Evolutionary conservation across 768 basidiomycete genomes (phyloP), one percentile per base, ranked within the genome.

Genomic region (Nidularia pulvinata): DNA sequence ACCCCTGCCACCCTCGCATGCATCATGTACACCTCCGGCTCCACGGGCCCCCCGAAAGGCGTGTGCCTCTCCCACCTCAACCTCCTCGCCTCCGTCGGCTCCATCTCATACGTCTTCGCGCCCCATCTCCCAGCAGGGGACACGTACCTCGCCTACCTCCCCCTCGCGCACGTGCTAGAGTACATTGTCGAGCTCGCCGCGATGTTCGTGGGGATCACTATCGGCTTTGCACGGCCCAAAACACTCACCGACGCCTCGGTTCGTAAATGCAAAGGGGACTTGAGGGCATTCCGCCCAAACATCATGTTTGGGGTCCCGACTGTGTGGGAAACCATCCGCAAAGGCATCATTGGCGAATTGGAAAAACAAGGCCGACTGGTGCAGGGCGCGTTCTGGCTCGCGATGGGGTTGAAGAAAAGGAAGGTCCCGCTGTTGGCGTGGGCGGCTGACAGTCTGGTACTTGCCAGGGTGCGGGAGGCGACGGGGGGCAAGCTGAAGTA

Each of bases 291-390:
- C 77, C 73, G 78, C 43, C 96, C 96, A 5, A 80, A 86, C n/a
- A 86, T 97, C 71, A 87, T 98, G 82, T 84, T 93, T 50, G 96
- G 94, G 50, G 96, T 98, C 1, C 96, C 96, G 1, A 92, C 95
- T 2, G 91, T 98, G 1, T 99, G 94, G 94, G 96, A 99, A 71
- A 88, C 85, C 51, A 98, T 98, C 59, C 86, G 95, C 55, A 99
- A 99, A 75, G 95, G 95, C 33, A 95, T 99, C 65, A 63, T 94
- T 7, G 67, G 78, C 55, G 93, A 94, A 70, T 86, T 98, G 50
- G 82, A 92, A 54, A 63, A 81, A 3, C 72, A 85, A 1, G 88
- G 92, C 7, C 42, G 70, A 1, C 13, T 93, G 61, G 91, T 82
- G 77, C 89, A 86, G 73, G 75, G 68, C 46, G 65, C 96, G 33